Evolutionary conservation across 2,329 filamentous ascomycete species (phyloP).

Genomic region (Dactylellina leptospora): DNA sequence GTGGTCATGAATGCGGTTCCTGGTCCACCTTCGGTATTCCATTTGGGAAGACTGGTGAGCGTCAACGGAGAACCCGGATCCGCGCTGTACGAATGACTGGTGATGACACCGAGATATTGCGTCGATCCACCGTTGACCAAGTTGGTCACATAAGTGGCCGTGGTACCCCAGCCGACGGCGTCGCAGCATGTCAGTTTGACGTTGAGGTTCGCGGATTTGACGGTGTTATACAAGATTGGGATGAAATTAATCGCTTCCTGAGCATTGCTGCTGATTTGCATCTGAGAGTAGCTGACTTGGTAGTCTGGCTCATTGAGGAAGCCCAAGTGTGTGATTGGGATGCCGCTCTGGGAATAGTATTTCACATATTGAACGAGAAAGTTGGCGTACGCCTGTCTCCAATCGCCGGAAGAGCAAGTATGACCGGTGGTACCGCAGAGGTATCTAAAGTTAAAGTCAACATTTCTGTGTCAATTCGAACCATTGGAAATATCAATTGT

Average conservation of each 20-base stretch:
- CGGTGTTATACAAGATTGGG: constrained; percentile 61
- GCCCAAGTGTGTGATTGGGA: constrained; percentile 64
- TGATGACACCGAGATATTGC: constrained; percentile 61
- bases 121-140: constrained; percentile 61
- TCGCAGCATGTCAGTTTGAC: constrained; percentile 63
- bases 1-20: constrained; percentile 63
- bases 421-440: constrained; percentile 62
- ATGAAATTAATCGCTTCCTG: constrained; percentile 42
- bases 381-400: constrained; percentile 65
- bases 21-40: constrained; percentile 66
- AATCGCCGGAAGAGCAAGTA: constrained; percentile 62
- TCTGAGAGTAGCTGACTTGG: constrained; percentile 57
- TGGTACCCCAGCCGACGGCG: constrained; percentile 62
- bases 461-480: not conserved
- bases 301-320: constrained; percentile 65
- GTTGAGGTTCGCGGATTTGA: constrained; percentile 60
- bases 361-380: constrained; percentile 65
- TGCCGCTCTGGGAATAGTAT: constrained; percentile 62
- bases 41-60: constrained; percentile 62
- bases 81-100: constrained; percentile 62
- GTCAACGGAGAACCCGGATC: constrained; percentile 61
- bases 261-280: constrained; percentile 47
- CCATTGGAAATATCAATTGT: not conserved
- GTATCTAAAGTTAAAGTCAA: constrained; percentile 53
- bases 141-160: constrained; percentile 60